phyloP scores from a whole-genome alignment of 164 flowering plant genomes.

The Magnolia officinalis region DNA sequence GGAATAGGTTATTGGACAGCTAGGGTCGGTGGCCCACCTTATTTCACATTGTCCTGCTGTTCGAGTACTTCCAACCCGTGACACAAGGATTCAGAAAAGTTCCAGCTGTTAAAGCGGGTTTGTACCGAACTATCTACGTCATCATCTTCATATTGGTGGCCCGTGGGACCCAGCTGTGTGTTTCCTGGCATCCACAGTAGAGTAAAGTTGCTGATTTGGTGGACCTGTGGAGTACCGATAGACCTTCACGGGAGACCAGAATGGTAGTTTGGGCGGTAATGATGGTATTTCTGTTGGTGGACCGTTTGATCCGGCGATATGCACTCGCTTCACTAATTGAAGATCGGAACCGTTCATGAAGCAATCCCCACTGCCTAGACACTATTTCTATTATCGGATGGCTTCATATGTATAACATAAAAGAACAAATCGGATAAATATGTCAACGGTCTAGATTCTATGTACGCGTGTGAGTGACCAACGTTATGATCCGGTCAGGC shows the following conservation, averaged over 20 bases:
- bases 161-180: neutral
- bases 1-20: neutral
- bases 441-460: too few species aligned
- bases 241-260: neutral
- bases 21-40: neutral
- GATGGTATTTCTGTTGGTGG: neutral
- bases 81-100: neutral
- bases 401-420: too few species aligned
- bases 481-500: too few species aligned
- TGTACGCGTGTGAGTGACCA: too few species aligned
- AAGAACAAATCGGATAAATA: too few species aligned
- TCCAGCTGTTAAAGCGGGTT: neutral
- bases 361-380: neutral
- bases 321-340: neutral
- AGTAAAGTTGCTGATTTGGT: neutral
- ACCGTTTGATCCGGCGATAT: neutral
- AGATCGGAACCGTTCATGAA: neutral
- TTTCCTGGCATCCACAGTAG: neutral
- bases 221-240: neutral
- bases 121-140: neutral
- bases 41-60: neutral
- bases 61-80: neutral
- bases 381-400: too few species aligned
- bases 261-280: neutral
- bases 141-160: too few species aligned